Conservation (phyloP, 805 yeast genomes). For the Pichia californica region DNA sequence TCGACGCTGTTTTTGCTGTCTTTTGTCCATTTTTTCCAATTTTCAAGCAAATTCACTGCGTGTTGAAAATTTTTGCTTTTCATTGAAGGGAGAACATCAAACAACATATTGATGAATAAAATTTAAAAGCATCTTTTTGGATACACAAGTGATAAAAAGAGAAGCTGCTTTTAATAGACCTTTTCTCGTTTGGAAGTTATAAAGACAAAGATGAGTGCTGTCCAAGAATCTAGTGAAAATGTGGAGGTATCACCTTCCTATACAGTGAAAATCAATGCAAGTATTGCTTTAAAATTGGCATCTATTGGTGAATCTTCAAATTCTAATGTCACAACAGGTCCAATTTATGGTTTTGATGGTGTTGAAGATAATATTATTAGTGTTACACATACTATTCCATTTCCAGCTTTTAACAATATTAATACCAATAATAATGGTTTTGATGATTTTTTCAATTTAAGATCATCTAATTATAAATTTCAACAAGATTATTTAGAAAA, state of each 20-base stretch:
- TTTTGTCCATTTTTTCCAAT: no score
- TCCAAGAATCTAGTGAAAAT: neutral
- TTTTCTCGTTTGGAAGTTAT: no score
- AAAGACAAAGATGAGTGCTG: neutral
- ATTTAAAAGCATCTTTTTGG: no score
- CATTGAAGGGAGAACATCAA: no score
- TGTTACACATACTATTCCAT: constrained; percentile 39
- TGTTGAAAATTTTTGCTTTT: no score
- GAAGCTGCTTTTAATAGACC: no score
- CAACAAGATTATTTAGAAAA: constrained; percentile 61
- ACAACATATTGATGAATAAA: no score
- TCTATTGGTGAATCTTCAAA: constrained; percentile 60
- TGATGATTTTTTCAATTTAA: constrained; percentile 50
- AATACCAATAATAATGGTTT: constrained; percentile 6
- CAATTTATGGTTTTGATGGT: constrained; percentile 68
- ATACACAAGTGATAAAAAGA: no score
- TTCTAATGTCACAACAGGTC: constrained; percentile 62
- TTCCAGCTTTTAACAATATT: constrained; percentile 11
- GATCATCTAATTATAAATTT: constrained; percentile 55
- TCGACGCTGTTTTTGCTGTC: neutral
- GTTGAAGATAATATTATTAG: constrained; percentile 34
- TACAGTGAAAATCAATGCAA: constrained; percentile 41
- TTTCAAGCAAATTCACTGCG: no score
- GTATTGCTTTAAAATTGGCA: constrained; percentile 52
- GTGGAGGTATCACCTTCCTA: constrained; percentile 1